Evolutionary conservation across 2,329 filamentous ascomycete species (phyloP).

Genomic region (Fonsecaea pedrosoi): DNA sequence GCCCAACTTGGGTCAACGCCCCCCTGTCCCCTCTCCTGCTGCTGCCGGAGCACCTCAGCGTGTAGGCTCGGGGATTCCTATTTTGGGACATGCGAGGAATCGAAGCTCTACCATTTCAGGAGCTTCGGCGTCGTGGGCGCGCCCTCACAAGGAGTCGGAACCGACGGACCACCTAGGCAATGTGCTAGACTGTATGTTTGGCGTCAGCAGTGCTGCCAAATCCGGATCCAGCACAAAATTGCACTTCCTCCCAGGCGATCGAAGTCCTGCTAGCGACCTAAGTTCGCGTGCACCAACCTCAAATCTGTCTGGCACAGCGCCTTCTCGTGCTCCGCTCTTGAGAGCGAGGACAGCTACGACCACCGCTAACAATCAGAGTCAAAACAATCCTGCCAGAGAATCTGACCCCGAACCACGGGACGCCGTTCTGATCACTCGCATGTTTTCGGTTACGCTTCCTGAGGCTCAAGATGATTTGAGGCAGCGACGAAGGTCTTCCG

Average conservation of each 20-base stretch:
- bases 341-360: conserved; percentile 36
- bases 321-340: conserved; percentile 28
- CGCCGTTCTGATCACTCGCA: conserved; percentile 63
- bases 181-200: conserved; percentile 66
- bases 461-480: conserved; percentile 49
- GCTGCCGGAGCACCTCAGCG: conserved; percentile 42
- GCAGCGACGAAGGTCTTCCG: conserved; percentile 30
- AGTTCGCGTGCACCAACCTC: conserved; percentile 22
- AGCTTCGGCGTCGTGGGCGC: conserved; percentile 46
- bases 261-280: conserved; percentile 19
- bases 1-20: conserved; percentile 15
- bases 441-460: conserved; percentile 64
- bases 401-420: conserved; percentile 49
- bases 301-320: conserved; percentile 35
- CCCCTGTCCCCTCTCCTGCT: conserved; percentile 7
- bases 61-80: conserved; percentile 44
- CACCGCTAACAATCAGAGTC: conserved; percentile 10
- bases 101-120: conserved; percentile 55
- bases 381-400: conserved; percentile 44
- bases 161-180: conserved; percentile 59
- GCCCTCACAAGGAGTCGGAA: conserved; percentile 42
- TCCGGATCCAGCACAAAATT: conserved; percentile 66
- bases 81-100: conserved; percentile 51
- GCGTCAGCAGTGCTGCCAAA: conserved; percentile 64
- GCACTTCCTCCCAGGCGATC: conserved; percentile 57